A percentile compares a stretch with the other conserved stretches of the same genome.
phyloP scores from a whole-genome alignment of 768 basidiomycete species.

The Paxillus rubicundulus region DNA sequence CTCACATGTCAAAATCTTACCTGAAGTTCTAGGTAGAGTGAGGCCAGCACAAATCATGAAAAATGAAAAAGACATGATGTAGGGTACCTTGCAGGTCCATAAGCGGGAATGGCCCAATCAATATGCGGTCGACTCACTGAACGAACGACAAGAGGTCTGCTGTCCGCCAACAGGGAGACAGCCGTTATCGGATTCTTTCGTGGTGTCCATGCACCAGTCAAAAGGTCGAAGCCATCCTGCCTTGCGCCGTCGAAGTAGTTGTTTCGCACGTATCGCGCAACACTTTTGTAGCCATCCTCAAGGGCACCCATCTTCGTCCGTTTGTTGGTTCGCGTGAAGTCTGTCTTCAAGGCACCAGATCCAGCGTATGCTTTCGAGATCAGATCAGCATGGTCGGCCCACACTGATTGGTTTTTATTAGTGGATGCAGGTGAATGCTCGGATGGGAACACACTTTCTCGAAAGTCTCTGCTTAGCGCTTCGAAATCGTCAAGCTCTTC shows the following conservation, averaged over 20 bases:
- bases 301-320: constrained; percentile 76
- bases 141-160: constrained; percentile 77
- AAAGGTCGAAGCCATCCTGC: constrained; percentile 91
- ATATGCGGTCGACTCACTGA: constrained; percentile 54
- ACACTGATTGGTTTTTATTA: constrained; percentile 55
- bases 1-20: constrained; percentile 43
- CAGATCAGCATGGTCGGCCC: constrained; percentile 94
- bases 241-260: constrained; percentile 95
- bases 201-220: constrained; percentile 92
- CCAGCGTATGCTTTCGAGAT: constrained; percentile 92
- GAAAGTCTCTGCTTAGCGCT: constrained; percentile 75
- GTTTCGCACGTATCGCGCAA: constrained; percentile 88
- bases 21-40: constrained; percentile 82
- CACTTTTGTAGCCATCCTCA: constrained; percentile 84
- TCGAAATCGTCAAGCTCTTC: constrained; percentile 82
- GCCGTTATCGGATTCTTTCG: constrained; percentile 68
- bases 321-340: constrained; percentile 92
- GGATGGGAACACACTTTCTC: constrained; percentile 65
- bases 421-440: not conserved
- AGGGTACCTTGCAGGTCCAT: constrained; percentile 67
- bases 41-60: constrained; percentile 88
- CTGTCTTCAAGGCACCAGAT: constrained; percentile 93
- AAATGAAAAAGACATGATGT: constrained; percentile 71
- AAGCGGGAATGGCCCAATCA: not conserved
- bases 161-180: constrained; percentile 71